Evolutionary conservation across 2,329 filamentous ascomycete genomes (phyloP).

Genomic region (Immersiporthe knoxdaviesiana): DNA sequence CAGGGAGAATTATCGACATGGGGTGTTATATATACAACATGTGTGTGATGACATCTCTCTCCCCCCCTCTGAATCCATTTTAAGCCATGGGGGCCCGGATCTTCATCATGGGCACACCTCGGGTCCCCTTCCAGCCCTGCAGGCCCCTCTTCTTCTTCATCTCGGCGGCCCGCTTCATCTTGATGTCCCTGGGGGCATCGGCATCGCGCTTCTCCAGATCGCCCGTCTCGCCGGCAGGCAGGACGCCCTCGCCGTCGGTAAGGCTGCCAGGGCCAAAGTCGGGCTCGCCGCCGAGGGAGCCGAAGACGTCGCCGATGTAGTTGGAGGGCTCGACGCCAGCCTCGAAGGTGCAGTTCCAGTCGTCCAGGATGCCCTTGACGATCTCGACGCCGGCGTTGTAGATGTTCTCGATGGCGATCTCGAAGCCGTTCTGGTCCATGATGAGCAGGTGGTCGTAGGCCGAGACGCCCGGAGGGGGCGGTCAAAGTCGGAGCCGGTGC

Average conservation of each 20-base stretch:
- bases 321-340: constrained; percentile 62
- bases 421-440: constrained; percentile 65
- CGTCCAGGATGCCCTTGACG: constrained; percentile 62
- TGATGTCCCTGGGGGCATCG: background rate
- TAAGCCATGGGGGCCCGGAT: background rate
- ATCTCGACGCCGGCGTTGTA: constrained; percentile 68
- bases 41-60: background rate
- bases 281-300: constrained; percentile 65
- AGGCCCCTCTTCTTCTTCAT: constrained; percentile 15
- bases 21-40: background rate
- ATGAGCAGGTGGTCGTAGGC: constrained; percentile 63
- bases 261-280: constrained; percentile 64
- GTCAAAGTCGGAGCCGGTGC: constrained; percentile 72
- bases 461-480: constrained; percentile 63
- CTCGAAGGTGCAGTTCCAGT: constrained; percentile 63
- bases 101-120: constrained; percentile 14
- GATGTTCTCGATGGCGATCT: constrained; percentile 66
- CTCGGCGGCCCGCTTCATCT: constrained; percentile 15
- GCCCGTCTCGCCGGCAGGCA: constrained; percentile 33
- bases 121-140: constrained; percentile 12
- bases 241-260: constrained; percentile 42
- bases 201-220: constrained; percentile 27
- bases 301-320: constrained; percentile 74
- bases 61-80: no score
- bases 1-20: background rate